Base-by-base conservation (phyloP, 2,329 filamentous ascomycete species). In the Lasiodiplodia gonubiensis region DNA sequence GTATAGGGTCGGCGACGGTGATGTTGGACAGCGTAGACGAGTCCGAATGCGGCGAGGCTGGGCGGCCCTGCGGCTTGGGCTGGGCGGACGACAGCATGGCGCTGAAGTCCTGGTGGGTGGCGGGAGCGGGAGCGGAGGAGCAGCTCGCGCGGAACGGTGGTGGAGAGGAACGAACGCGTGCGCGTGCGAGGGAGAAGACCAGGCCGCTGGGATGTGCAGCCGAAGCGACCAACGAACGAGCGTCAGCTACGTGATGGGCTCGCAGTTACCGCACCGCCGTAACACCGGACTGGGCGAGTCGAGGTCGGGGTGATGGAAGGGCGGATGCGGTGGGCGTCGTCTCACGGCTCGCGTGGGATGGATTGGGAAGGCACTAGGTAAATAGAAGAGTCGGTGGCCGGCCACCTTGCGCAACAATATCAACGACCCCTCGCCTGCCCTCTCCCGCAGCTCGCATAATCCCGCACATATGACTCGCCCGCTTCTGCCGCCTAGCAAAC, bases 21-120 rank as follows among this genome's bases (percentile, higher is more conserved):
- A 81, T 80, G 71, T 77, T 79, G 55, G 81, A 83, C 49, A 77
- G 72, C 10, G 79, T 77, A 2, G 80, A 83, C 30, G 80, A 79
- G 23, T 57, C 52, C 27, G 65, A 67, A 25, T 67, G 65, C 65
- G 65, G 65, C 55, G 65, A 67, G 35, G 54, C 48, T 10, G 54
- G 42, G 55, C 65, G 55, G 39, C n/a, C 55, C 30, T 51, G 42
- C 59, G 27, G 42, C 27, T 35, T 35, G 46, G 33, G 46, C 16
- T 46, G 54, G 23, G 42, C 48, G 30, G 64, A 51, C 51, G 64
- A 57, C 64, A 57, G 64, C 64, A 66, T 66, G 52, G 64, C 53
- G 53, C 39, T 51, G 64, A 30, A 12, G 54, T 39, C 39, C 49
- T 30, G 16, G 39, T 12, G 37, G 51, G 37, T 23, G 63, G 52